Percentiles rank a stretch among this genome's conserved stretches.
Conservation (phyloP, 202 grass and related monocot species). For the Elaeis oleifera region DNA sequence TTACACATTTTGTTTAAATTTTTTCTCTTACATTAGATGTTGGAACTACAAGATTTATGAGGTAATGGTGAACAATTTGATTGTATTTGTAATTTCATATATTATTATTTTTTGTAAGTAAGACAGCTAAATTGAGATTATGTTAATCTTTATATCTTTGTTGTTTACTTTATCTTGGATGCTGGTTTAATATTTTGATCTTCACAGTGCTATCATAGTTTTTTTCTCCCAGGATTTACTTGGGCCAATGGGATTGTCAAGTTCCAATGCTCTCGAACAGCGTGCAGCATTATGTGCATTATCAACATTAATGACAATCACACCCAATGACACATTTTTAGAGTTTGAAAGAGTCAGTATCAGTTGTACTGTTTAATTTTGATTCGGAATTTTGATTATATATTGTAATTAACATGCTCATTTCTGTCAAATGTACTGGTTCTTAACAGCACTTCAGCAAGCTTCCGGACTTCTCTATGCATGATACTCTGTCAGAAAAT, state of each 20-base stretch:
- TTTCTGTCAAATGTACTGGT: constrained; percentile 20
- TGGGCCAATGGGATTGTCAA: constrained; percentile 61
- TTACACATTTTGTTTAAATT: too few species aligned
- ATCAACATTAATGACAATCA: constrained; percentile 81
- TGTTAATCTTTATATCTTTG: too few species aligned
- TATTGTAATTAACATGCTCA: constrained; percentile 8
- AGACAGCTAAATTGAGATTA: too few species aligned
- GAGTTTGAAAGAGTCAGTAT: constrained; percentile 78
- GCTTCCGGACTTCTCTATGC: constrained; percentile 57
- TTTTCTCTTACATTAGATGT: too few species aligned
- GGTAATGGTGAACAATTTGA: too few species aligned
- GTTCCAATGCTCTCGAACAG: constrained; percentile 48
- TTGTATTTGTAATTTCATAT: too few species aligned
- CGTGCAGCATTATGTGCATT: constrained; percentile 60
- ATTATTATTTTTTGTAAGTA: too few species aligned
- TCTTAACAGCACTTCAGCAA: constrained; percentile 67
- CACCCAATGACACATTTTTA: constrained; percentile 71
- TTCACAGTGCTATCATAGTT: background rate
- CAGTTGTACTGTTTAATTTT: constrained; percentile 23
- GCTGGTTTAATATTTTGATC: too few species aligned
- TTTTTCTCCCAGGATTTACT: constrained; percentile 70
- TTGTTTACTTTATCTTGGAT: too few species aligned
- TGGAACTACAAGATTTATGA: too few species aligned
- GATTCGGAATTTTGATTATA: constrained; percentile 18
- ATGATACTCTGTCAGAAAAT: constrained; percentile 65